Conservation (phyloP, 352 stramenopile genomes). For the Pythium brassicae region DNA sequence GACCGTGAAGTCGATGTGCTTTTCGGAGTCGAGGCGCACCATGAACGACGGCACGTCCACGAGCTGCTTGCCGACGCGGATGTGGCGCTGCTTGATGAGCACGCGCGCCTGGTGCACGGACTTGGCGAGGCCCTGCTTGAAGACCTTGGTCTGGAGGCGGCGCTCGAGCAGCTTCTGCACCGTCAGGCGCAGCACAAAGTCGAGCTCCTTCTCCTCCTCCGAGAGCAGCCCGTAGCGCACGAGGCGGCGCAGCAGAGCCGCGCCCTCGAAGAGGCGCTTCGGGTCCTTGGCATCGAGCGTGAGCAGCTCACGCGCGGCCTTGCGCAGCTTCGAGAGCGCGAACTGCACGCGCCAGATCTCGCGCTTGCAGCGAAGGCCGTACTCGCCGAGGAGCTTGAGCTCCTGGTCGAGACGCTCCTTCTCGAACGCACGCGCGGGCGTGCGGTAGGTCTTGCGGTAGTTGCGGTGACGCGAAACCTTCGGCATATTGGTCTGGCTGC, state of each 20-base stretch:
- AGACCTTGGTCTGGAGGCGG: slow-evolving; percentile 98
- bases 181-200: slow-evolving; percentile 98
- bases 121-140: slow-evolving; percentile 99
- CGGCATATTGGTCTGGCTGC: slow-evolving; percentile 73
- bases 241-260: slow-evolving; percentile 96
- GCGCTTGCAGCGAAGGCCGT: slow-evolving; percentile 99
- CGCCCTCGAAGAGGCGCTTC: slow-evolving; percentile 98
- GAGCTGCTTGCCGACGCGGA: slow-evolving; percentile 98
- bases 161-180: slow-evolving; percentile 99
- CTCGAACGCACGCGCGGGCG: slow-evolving; percentile 98
- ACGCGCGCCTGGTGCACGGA: slow-evolving; percentile 99
- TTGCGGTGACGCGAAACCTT: slow-evolving; percentile 87
- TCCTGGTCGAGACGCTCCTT: slow-evolving; percentile 99
- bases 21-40: slow-evolving; percentile 97
- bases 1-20: slow-evolving; percentile 99
- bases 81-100: slow-evolving; percentile 99
- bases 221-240: slow-evolving; percentile 95
- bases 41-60: slow-evolving; percentile 99
- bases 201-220: slow-evolving; percentile 97
- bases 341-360: slow-evolving; percentile 99
- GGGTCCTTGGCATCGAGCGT: slow-evolving; percentile 98
- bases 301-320: slow-evolving; percentile 96
- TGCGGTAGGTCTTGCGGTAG: slow-evolving; percentile 99
- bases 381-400: slow-evolving; percentile 99
- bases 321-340: slow-evolving; percentile 98